Percentiles rank a stretch among this genome's conserved stretches.
These are phyloP conservation scores for Entomortierella lignicola DNA, from an alignment of 192 early-diverging fungal genomes.

Conservation along the genomic window DNA sequence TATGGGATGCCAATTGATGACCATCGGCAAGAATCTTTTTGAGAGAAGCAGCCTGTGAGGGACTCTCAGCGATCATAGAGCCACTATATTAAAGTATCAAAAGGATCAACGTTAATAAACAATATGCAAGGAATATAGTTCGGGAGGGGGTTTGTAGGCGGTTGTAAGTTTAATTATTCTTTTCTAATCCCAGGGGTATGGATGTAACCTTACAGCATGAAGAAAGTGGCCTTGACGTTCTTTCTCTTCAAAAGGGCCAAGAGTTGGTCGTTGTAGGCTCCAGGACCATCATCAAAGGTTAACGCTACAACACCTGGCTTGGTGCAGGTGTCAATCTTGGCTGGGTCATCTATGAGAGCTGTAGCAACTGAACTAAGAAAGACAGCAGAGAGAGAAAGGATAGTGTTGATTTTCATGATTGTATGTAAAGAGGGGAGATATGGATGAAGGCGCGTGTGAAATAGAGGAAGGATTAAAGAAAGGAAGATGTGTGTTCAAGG, in stretches of 20 bases:
- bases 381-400: slow-evolving; percentile 34
- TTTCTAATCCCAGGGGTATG: no score
- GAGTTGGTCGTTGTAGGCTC: slow-evolving; percentile 59
- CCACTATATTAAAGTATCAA: slow-evolving; percentile 32
- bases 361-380: slow-evolving; percentile 33
- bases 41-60: slow-evolving; percentile 22
- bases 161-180: no score
- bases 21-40: slow-evolving; percentile 59
- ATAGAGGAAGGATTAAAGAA: neutral
- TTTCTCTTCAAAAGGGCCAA: slow-evolving; percentile 60
- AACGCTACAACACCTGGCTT: slow-evolving; percentile 52
- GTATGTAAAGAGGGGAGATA: neutral
- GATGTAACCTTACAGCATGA: slow-evolving; percentile 69
- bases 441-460: neutral
- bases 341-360: slow-evolving; percentile 32
- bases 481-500: neutral
- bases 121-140: no score
- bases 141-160: neutral
- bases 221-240: slow-evolving; percentile 77
- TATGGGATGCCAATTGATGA: slow-evolving; percentile 71
- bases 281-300: slow-evolving; percentile 67
- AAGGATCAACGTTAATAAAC: no score
- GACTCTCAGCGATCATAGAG: slow-evolving; percentile 21
- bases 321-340: slow-evolving; percentile 44
- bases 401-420: slow-evolving; percentile 49